Evolutionary conservation across 2,329 filamentous ascomycete species (phyloP), one percentile per base, ranked within the genome.

Genomic region (Tetracladium maxilliforme): DNA sequence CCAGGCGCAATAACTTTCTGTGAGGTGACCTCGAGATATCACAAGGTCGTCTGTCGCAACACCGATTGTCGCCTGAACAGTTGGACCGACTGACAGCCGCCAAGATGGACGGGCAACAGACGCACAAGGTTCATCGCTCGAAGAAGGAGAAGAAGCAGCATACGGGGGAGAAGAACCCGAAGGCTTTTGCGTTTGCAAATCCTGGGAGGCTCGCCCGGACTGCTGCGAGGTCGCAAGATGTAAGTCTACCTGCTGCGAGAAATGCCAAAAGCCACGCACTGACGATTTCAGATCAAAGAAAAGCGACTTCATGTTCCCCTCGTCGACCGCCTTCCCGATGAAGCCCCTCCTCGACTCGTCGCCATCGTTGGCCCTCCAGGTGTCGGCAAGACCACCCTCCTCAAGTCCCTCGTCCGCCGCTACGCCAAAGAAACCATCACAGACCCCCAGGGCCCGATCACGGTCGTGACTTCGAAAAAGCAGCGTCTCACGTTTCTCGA

Each of bases 401-500:
- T 95, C 47, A 98, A 95, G 49, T 94, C 86, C 9, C 62, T 98
- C 30, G 80, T 98, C 42, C 76, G 83, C 37, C 69, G 90, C 48
- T 95, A 95, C 57, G 82, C 90, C 22, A 98, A 98, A 48, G 90
- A 98, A 49, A 87, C 83, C 1, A 69, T 98, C 20, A 77, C 83
- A 16, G 75, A 87, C 16, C 90, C 90, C 1, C 77, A 80, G 39
- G 90, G 90, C 0, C 90, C 90, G 4, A 75, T 98, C 31, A 98
- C 92, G 3, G 79, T 98, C 24, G 86, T 98, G 23, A 95, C 90
- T 0, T 92, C 86, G 30, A 98, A 95, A 58, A 80, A 87, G 43
- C 77, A 93, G 47, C 75, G 90, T 19, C 66, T 98, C 24, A 98
- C 90, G 0, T 94, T 98, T 47, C 57, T 98, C 44, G 90, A 98